phyloP scores from a whole-genome alignment of 306 rosid genomes.

The Pterocarpus macrocarpus region DNA sequence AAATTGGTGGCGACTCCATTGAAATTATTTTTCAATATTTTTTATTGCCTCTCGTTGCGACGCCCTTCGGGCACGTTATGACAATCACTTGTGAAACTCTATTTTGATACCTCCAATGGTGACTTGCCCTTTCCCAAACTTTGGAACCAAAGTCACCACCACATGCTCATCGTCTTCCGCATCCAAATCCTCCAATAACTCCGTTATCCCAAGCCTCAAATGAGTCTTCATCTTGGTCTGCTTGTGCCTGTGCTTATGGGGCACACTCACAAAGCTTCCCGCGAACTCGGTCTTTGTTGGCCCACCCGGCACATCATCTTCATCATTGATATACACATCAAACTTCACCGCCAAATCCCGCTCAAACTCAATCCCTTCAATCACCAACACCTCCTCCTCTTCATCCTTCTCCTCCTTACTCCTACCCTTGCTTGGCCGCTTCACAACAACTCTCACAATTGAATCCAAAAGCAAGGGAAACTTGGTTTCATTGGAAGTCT shows the following conservation, averaged over 20 bases:
- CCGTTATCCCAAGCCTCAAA: conserved; percentile 67
- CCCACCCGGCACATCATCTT: conserved; percentile 57
- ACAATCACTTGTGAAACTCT: conserved; percentile 23
- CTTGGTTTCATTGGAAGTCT: not conserved
- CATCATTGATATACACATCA: conserved; percentile 80
- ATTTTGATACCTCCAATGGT: conserved; percentile 61
- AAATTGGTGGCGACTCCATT: too few relatives aligned
- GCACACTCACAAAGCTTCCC: conserved; percentile 85
- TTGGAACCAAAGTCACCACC: conserved; percentile 74
- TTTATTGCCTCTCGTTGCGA: too few relatives aligned
- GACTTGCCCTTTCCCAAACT: conserved; percentile 60
- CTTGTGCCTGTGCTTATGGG: conserved; percentile 61
- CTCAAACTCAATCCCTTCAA: conserved; percentile 72
- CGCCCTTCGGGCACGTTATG: too few relatives aligned
- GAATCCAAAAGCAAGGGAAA: conserved; percentile 62
- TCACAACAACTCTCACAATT: conserved; percentile 53
- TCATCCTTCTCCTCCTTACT: conserved; percentile 60
- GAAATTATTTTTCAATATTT: too few relatives aligned
- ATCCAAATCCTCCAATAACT: conserved; percentile 77
- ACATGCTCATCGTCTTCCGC: conserved; percentile 79
- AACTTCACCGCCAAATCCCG: conserved; percentile 58
- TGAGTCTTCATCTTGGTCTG: conserved; percentile 47
- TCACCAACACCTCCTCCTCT: conserved; percentile 64
- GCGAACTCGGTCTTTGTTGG: conserved; percentile 75
- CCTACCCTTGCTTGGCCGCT: conserved; percentile 65